Percentiles rank a stretch among this genome's conserved stretches.
Evolutionary conservation across 208 protist genomes (phyloP).

Genomic region (Trypanosoma rangeli): DNA sequence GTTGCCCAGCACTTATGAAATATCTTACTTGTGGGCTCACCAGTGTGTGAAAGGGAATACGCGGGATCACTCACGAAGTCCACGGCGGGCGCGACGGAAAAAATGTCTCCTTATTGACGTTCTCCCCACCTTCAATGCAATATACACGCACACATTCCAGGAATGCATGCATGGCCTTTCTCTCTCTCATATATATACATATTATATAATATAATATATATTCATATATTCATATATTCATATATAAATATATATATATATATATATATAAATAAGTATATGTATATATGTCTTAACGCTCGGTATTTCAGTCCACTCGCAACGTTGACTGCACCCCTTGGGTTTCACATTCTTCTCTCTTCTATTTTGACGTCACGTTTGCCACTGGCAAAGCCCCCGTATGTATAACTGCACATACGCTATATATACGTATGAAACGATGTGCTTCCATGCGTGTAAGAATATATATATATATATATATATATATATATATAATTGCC

Average conservation of each 20-base stretch:
- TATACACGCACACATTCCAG: too few species aligned
- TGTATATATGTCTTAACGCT: not conserved
- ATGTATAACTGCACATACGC: not conserved
- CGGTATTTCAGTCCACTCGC: not conserved
- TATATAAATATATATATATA: conserved; percentile 21
- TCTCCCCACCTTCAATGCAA: too few species aligned
- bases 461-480: not conserved
- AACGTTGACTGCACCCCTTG: not conserved
- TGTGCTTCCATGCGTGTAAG: not conserved
- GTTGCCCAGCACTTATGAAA: not conserved
- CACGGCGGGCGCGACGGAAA: too few species aligned
- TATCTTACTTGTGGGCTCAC: not conserved
- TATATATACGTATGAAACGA: not conserved
- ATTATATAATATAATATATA: too few species aligned
- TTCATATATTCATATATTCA: too few species aligned
- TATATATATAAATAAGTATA: conserved; percentile 7
- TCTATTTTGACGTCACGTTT: not conserved
- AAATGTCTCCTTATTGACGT: too few species aligned
- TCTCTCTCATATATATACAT: not conserved
- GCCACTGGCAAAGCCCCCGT: not conserved
- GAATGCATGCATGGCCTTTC: too few species aligned
- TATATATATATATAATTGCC: not conserved
- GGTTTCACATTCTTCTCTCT: not conserved
- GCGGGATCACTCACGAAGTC: too few species aligned
- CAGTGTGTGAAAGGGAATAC: too few species aligned